phyloP scores from a whole-genome alignment of 108 stramenopile genomes.

The Nitzschia sp. region DNA sequence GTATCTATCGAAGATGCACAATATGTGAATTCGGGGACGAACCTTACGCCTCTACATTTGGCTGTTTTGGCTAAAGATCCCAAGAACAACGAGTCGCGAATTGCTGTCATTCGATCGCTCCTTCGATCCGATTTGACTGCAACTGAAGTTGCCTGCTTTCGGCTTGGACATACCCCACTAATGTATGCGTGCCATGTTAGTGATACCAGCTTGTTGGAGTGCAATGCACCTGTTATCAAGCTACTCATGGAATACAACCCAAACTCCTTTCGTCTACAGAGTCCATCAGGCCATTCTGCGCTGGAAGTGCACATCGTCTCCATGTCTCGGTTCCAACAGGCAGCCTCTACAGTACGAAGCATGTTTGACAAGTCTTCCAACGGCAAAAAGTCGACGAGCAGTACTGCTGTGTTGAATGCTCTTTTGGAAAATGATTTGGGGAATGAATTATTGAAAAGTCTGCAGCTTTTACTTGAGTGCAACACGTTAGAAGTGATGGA shows the following conservation, averaged over 20 bases:
- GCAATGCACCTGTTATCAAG: conserved; percentile 5
- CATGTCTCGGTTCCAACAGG: conserved; percentile 17
- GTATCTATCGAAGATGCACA: conserved; percentile 15
- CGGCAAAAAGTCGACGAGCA: neutral
- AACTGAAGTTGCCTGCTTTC: conserved; percentile 3
- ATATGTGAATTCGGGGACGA: conserved; percentile 11
- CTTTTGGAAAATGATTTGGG: conserved; percentile 4
- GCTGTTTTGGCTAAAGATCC: neutral
- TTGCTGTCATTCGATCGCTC: conserved; percentile 19
- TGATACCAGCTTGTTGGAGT: conserved; percentile 5
- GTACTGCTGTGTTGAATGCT: neutral
- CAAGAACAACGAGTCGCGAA: neutral
- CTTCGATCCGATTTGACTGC: conserved; percentile 7
- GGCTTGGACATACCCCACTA: conserved; percentile 18
- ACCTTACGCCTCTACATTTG: conserved; percentile 21
- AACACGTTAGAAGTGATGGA: conserved; percentile 32
- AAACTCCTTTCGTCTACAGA: conserved; percentile 1
- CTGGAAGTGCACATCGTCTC: conserved; percentile 27
- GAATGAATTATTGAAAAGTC: neutral
- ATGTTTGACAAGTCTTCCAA: neutral
- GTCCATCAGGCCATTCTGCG: conserved; percentile 16
- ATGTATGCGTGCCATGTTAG: conserved; percentile 10
- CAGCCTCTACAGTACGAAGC: neutral
- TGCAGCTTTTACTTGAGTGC: conserved; percentile 24
- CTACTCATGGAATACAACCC: conserved; percentile 14